Percentiles rank a stretch among this genome's conserved stretches.
phyloP scores from a whole-genome alignment of 805 yeast genomes.

The Millerozyma miso region DNA sequence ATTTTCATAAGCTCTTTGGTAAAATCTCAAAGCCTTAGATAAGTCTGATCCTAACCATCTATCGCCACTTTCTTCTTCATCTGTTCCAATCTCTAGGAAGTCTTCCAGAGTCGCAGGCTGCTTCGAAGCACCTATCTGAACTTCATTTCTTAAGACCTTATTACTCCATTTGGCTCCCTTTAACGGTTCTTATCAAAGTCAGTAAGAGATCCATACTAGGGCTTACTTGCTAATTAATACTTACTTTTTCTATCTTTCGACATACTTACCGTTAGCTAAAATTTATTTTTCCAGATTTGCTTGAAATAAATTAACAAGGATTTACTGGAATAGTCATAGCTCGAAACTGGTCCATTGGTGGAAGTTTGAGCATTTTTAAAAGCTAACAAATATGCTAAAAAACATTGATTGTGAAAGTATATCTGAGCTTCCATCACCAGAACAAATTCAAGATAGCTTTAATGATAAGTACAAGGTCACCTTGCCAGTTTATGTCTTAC shows the following conservation, averaged over 20 bases:
- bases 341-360: no score
- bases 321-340: no score
- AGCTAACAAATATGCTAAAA: not conserved
- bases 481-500: slow-evolving; percentile 9
- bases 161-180: slow-evolving; percentile 15
- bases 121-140: not conserved
- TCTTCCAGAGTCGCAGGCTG: slow-evolving; percentile 47
- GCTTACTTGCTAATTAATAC: not conserved
- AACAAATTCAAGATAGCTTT: slow-evolving; percentile 1
- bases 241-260: not conserved
- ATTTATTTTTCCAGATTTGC: not conserved
- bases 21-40: slow-evolving; percentile 60
- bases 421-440: slow-evolving; percentile 6
- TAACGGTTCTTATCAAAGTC: not conserved
- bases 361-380: no score
- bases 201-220: not conserved
- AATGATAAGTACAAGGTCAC: slow-evolving; percentile 6
- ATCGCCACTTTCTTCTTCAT: slow-evolving; percentile 72
- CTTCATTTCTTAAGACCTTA: slow-evolving; percentile 7
- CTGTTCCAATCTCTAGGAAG: slow-evolving; percentile 50
- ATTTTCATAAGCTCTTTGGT: slow-evolving; percentile 49
- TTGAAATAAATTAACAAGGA: not conserved
- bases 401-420: not conserved
- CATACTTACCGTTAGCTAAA: not conserved
- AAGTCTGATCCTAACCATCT: slow-evolving; percentile 67